Evolutionary conservation across 2,329 filamentous ascomycete genomes (phyloP).

Genomic region (Fulvia fulva): DNA sequence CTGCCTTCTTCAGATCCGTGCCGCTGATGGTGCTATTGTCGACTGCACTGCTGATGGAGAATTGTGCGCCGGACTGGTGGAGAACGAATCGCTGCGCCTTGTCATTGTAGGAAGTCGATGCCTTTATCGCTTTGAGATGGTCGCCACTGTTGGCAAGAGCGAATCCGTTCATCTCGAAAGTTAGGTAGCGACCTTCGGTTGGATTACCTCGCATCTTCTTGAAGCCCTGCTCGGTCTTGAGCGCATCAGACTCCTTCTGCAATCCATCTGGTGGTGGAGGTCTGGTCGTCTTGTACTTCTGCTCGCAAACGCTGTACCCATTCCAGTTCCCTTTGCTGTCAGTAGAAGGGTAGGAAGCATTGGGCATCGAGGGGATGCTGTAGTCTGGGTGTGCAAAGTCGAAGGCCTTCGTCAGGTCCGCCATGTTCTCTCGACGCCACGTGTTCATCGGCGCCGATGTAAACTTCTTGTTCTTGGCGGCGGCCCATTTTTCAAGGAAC

Average conservation of each 20-base stretch:
- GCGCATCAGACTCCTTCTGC: constrained; percentile 38
- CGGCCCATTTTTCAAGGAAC: constrained; percentile 52
- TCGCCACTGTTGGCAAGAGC: constrained; percentile 34
- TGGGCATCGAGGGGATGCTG: constrained; percentile 46
- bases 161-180: constrained; percentile 46
- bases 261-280: constrained; percentile 49
- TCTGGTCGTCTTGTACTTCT: constrained; percentile 32
- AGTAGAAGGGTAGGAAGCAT: constrained; percentile 42
- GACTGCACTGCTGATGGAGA: constrained; percentile 41
- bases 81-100: constrained; percentile 50
- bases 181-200: constrained; percentile 54
- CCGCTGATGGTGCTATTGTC: constrained; percentile 31
- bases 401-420: constrained; percentile 47
- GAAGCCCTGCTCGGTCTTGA: constrained; percentile 51
- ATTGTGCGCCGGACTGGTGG: constrained; percentile 41
- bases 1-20: background rate
- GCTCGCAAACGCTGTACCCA: constrained; percentile 44
- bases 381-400: constrained; percentile 48
- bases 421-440: constrained; percentile 48
- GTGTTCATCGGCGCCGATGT: constrained; percentile 42
- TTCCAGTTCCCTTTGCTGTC: constrained; percentile 44
- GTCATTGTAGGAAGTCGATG: constrained; percentile 37
- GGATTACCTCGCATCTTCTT: constrained; percentile 51
- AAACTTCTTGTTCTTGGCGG: constrained; percentile 42
- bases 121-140: constrained; percentile 18